These are phyloP conservation scores for Ilyonectria mors-panacis DNA, from an alignment of 2,329 filamentous ascomycete genomes.

Conservation along the genomic window DNA sequence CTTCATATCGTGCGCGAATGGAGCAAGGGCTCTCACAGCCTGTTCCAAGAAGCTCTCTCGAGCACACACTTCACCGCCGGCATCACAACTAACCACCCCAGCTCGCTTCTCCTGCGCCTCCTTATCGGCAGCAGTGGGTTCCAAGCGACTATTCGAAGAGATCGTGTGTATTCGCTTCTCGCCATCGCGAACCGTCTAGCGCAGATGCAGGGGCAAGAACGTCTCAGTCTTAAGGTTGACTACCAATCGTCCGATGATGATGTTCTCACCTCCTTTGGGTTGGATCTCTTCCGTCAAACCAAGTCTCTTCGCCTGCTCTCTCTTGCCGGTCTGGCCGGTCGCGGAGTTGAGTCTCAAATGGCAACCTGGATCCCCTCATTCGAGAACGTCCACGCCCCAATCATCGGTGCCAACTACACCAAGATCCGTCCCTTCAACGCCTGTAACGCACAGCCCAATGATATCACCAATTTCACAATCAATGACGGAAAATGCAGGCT, in stretches of 20 bases:
- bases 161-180: conserved; percentile 45
- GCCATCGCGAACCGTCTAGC: conserved; percentile 43
- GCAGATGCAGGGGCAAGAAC: conserved; percentile 25
- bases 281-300: conserved; percentile 34
- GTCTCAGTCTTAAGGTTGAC: conserved; percentile 35
- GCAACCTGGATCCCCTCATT: conserved; percentile 44
- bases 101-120: conserved; percentile 29
- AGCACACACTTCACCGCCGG: conserved; percentile 34
- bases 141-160: conserved; percentile 37
- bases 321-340: conserved; percentile 35
- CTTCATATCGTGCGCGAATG: conserved; percentile 40
- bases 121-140: conserved; percentile 39
- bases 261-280: conserved; percentile 33
- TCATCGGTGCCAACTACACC: conserved; percentile 32
- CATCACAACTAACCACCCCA: conserved; percentile 27
- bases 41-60: conserved; percentile 21
- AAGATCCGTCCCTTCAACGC: conserved; percentile 31
- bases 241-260: conserved; percentile 36
- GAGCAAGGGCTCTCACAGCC: conserved; percentile 33
- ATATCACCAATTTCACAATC: conserved; percentile 27
- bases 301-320: conserved; percentile 42
- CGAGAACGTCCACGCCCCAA: conserved; percentile 35
- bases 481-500: conserved; percentile 24
- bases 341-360: conserved; percentile 23
- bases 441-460: background rate